Evolutionary conservation across 176 grass and related monocot genomes (phyloP).

Genomic region (Musa troglodytarum): DNA sequence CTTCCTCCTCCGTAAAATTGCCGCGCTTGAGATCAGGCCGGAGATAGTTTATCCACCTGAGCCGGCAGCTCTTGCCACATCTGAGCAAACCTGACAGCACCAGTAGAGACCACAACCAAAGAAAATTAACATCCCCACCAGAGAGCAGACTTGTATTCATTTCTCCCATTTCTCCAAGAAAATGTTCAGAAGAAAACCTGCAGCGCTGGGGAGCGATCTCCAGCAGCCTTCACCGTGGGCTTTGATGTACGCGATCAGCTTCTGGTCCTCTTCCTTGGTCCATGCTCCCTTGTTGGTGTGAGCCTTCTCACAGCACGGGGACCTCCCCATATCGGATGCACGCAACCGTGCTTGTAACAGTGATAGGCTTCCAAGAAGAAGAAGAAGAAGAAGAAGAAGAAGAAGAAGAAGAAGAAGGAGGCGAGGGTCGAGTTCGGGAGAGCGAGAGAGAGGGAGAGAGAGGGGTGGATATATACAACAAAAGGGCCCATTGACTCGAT

Average conservation of each 20-base stretch:
- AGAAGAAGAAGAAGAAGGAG: background rate
- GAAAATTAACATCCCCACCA: no score
- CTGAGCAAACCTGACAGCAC: slow-evolving; percentile 5
- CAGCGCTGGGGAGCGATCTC: slow-evolving; percentile 16
- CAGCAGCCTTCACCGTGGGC: slow-evolving; percentile 17
- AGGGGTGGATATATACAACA: background rate
- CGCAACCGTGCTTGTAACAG: background rate
- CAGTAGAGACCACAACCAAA: no score
- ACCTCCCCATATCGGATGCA: slow-evolving; percentile 8
- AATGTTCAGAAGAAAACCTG: background rate
- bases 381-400: background rate
- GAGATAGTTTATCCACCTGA: slow-evolving; percentile 23
- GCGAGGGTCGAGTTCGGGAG: background rate
- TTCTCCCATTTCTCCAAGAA: no score
- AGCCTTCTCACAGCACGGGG: slow-evolving; percentile 20
- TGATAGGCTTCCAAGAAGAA: background rate
- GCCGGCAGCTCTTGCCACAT: slow-evolving; percentile 21
- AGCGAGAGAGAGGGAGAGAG: background rate
- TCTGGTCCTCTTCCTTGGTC: slow-evolving; percentile 20
- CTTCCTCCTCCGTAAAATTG: slow-evolving; percentile 17
- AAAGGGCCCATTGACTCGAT: slow-evolving; percentile 14
- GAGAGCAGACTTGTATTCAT: no score
- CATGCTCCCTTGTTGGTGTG: slow-evolving; percentile 24
- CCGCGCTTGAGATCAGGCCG: slow-evolving; percentile 16
- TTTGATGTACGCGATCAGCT: slow-evolving; percentile 15